Percentiles rank a stretch among this genome's conserved stretches.
phyloP scores from a whole-genome alignment of 352 stramenopile species.

The Globisporangium viniferum region DNA sequence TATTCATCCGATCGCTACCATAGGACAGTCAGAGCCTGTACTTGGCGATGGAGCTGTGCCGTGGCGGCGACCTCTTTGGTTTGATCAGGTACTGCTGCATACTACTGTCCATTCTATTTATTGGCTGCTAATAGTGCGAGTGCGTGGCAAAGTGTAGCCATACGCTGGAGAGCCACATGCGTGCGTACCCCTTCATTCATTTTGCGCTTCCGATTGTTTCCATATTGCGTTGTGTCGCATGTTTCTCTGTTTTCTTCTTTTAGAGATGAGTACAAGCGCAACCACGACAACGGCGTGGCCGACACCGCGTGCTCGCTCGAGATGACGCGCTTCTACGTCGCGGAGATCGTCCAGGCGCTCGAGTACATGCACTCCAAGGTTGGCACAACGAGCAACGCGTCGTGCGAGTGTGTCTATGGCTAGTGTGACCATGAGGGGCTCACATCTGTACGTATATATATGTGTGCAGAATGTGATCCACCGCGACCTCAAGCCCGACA shows the following conservation, averaged over 20 bases:
- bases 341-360: constrained; percentile 91
- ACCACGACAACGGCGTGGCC: constrained; percentile 47
- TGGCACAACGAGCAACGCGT: not conserved
- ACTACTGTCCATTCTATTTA: not conserved
- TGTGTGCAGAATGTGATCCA: constrained; percentile 90
- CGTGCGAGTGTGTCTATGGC: not conserved
- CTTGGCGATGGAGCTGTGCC: constrained; percentile 86
- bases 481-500: constrained; percentile 94
- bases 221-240: constrained; percentile 10
- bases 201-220: not conserved
- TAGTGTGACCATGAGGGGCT: not conserved
- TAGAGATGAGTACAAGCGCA: constrained; percentile 50
- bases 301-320: constrained; percentile 65
- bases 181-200: not conserved
- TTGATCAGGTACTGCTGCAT: constrained; percentile 57
- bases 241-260: not conserved
- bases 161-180: not conserved
- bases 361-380: constrained; percentile 94
- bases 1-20: constrained; percentile 11
- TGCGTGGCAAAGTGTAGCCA: constrained; percentile 10
- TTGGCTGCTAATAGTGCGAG: not conserved
- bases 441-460: constrained; percentile 6
- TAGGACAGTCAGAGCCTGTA: constrained; percentile 88
- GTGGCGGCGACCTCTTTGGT: constrained; percentile 73
- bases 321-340: constrained; percentile 90